Base-by-base conservation (phyloP, 2,329 filamentous ascomycete genomes). In the Juglanconis oblonga region DNA sequence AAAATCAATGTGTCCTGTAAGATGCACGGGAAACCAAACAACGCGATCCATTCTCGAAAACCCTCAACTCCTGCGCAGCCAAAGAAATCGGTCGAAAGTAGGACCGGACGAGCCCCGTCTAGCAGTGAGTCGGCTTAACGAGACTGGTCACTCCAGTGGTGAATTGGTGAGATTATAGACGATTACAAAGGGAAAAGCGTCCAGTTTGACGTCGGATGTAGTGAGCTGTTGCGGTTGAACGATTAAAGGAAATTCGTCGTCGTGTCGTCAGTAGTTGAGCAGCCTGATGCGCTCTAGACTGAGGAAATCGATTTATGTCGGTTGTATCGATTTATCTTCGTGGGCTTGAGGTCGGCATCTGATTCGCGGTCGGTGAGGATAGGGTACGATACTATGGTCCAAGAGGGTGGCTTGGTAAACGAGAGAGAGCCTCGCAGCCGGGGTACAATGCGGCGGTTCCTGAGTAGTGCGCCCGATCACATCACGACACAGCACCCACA, bases 401-500 rank as follows among this genome's bases (percentile, higher is more conserved):
- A 31, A 32, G 11, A 29, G n/a, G 4, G n/a, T 10, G 14, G 24
- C 40, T 29, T 11, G 33, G 45, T 32, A 33, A 11, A 31, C 5
- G 24, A 8, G 32, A 32, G 10, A 29, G n/a, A 9, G 14, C 9
- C 33, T 29, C 17, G 32, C 13, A 40, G 24, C 31, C 29, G 49
- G 33, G 9, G 7, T 3, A 17, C 24, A n/a, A 13, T 9, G 31
- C 1, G 4, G 5, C 8, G 13, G n/a, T 7, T 24, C 29, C 40
- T 31, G 24, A 13, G 10, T 17, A 9, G 32, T 38, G 36, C 35
- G 52, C 49, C 36, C 9, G 55, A 65, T 84, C 79, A 92, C 89
- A 92, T 92, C 66, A 93, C 82, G 63, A 91, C 78, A 73, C 89
- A 92, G 73, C 88, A 90, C 61, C 84, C 86, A 66, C 88, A 88